Evolutionary conservation across 2,329 filamentous ascomycete genomes (phyloP).

Genomic region (Fonsecaea erecta): DNA sequence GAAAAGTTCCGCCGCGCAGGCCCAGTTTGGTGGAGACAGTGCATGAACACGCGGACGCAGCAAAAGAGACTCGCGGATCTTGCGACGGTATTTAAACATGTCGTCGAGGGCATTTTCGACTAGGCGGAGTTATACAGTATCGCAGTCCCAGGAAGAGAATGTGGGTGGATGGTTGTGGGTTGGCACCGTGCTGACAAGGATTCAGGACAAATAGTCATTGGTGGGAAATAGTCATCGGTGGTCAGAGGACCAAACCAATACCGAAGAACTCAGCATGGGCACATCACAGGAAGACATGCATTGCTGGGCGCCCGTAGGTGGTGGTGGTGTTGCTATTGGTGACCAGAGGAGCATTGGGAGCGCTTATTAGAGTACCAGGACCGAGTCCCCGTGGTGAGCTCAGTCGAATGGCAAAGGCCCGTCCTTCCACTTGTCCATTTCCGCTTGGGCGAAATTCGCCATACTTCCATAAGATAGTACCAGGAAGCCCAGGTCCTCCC

Average conservation of each 20-base stretch:
- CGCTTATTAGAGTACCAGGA: background rate
- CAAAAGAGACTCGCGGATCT: background rate
- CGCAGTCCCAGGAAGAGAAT: too few relatives aligned
- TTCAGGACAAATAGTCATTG: too few relatives aligned
- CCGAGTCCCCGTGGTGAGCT: background rate
- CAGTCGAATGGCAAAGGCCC: conserved; percentile 24
- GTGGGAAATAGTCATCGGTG: background rate
- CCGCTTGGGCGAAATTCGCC: conserved; percentile 68
- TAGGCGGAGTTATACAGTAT: background rate
- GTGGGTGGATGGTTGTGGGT: background rate
- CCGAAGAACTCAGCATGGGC: background rate
- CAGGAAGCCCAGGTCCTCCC: conserved; percentile 91
- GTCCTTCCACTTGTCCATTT: conserved; percentile 60
- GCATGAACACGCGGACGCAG: background rate
- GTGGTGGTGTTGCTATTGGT: background rate
- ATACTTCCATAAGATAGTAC: conserved; percentile 84
- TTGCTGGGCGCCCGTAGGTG: background rate
- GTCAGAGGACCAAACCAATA: background rate
- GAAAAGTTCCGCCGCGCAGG: conserved; percentile 2
- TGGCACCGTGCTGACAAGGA: too few relatives aligned
- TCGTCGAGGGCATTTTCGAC: background rate
- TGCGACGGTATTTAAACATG: background rate
- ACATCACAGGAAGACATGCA: background rate
- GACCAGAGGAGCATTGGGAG: background rate
- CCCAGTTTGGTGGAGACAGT: conserved; percentile 3